Conservation (phyloP, 345 rosid species). For the Gossypium mustelinum region DNA sequence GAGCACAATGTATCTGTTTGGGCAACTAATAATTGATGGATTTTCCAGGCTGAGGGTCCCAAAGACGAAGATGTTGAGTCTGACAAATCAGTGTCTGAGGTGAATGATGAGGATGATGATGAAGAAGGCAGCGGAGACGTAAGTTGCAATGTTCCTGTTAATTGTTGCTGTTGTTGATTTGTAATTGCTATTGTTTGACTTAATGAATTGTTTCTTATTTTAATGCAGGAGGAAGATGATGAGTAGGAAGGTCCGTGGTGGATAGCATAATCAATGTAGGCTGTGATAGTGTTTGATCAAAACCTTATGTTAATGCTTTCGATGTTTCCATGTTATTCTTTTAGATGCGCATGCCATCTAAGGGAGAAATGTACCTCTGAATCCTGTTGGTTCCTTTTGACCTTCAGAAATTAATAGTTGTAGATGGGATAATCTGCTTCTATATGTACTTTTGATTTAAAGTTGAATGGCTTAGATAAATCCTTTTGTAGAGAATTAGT, state of each 20-base stretch:
- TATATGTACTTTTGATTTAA: constrained; percentile 19
- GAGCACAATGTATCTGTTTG: background rate
- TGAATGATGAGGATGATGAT: constrained; percentile 70
- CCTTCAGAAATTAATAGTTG: constrained; percentile 29
- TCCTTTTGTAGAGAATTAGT: constrained; percentile 32
- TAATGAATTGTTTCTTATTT: background rate
- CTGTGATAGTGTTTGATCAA: constrained; percentile 30
- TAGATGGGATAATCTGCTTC: constrained; percentile 40
- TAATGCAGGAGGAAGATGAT: constrained; percentile 76
- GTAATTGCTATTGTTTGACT: too few relatives aligned
- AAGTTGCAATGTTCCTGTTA: background rate
- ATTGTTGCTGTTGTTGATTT: background rate
- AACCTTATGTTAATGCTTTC: constrained; percentile 28
- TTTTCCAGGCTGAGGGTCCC: constrained; percentile 64
- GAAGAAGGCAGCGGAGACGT: constrained; percentile 85
- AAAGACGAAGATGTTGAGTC: constrained; percentile 68
- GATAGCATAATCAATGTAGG: constrained; percentile 37
- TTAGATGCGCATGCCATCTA: constrained; percentile 22
- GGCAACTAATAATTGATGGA: background rate
- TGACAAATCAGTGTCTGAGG: constrained; percentile 92
- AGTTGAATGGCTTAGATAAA: constrained; percentile 33
- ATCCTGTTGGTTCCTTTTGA: constrained; percentile 24
- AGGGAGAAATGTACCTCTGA: constrained; percentile 26
- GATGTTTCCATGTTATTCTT: constrained; percentile 27
- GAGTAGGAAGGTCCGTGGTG: constrained; percentile 37